Percentiles rank a stretch among this genome's conserved stretches.
Conservation (phyloP, 2,329 filamentous ascomycete species). For the Diaporthe vaccinii region DNA sequence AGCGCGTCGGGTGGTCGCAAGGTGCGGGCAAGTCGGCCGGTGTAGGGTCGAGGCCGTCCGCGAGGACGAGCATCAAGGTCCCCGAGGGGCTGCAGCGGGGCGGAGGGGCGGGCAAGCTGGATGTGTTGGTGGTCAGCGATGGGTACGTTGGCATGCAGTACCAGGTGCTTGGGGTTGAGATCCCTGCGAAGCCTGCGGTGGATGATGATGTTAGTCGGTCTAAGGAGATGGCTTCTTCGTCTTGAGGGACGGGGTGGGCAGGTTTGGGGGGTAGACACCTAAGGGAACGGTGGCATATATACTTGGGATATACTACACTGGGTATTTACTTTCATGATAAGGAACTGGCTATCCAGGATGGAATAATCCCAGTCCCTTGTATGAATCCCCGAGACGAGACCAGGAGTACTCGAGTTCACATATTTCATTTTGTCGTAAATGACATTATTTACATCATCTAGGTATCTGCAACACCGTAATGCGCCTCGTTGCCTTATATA, state of each 20-base stretch:
- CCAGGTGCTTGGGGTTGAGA: slow-evolving; percentile 60
- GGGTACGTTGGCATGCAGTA: slow-evolving; percentile 83
- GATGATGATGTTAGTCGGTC: slow-evolving; percentile 61
- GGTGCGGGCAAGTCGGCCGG: slow-evolving; percentile 50
- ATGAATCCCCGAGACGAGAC: too few species aligned
- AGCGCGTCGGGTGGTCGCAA: slow-evolving; percentile 81
- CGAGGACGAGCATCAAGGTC: slow-evolving; percentile 71
- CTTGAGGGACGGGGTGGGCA: neutral
- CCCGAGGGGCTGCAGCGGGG: slow-evolving; percentile 56
- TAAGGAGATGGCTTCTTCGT: slow-evolving; percentile 51
- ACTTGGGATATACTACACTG: neutral
- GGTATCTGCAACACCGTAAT: neutral
- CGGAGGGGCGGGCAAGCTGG: slow-evolving; percentile 70
- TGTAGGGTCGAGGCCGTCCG: slow-evolving; percentile 62
- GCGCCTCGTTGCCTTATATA: slow-evolving; percentile 1
- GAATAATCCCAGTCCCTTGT: too few species aligned
- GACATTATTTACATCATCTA: slow-evolving; percentile 2
- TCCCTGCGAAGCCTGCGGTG: slow-evolving; percentile 64
- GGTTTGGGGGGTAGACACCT: rapidly evolving
- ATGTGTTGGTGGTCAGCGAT: slow-evolving; percentile 86
- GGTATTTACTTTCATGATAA: neutral
- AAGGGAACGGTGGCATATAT: neutral
- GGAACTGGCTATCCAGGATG: neutral
- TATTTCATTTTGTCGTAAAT: neutral
- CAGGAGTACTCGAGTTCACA: too few species aligned